Percentiles rank a stretch among this genome's conserved stretches.
These are phyloP conservation scores for Aspergillus heteromorphus DNA, from an alignment of 495 filamentous ascomycete genomes.

Conservation along the genomic window DNA sequence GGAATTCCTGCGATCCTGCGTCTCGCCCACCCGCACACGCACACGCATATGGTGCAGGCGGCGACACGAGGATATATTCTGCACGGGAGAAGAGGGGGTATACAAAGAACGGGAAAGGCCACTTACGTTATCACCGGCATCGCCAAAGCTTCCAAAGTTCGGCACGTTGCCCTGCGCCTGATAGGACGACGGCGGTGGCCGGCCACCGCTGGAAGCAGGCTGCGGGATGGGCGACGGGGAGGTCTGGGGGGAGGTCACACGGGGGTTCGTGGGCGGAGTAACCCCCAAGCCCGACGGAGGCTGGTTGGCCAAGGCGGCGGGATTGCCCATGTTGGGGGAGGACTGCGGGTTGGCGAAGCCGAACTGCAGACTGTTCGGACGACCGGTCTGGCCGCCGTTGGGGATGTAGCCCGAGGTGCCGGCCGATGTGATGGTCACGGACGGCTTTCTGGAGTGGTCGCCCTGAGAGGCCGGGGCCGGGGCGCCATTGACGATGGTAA, in stretches of 20 bases:
- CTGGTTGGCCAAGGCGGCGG: conserved; percentile 43
- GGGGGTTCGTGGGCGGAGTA: conserved; percentile 58
- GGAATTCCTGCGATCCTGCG: not conserved
- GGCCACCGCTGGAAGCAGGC: conserved; percentile 76
- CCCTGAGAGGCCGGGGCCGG: conserved; percentile 52
- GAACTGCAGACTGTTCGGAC: conserved; percentile 67
- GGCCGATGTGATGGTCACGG: conserved; percentile 79
- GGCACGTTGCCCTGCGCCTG: conserved; percentile 57
- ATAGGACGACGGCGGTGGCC: conserved; percentile 65
- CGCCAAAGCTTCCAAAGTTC: conserved; percentile 79
- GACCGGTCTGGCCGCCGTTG: conserved; percentile 64
- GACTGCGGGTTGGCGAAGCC: conserved; percentile 59
- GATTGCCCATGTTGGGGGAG: conserved; percentile 61
- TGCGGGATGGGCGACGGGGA: conserved; percentile 89
- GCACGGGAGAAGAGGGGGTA: no score
- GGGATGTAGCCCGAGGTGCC: conserved; percentile 67
- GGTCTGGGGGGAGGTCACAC: conserved; percentile 63
- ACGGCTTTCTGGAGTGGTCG: conserved; percentile 77
- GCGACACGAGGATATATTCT: no score
- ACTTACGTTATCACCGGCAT: conserved; percentile 63
- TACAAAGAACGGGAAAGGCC: not conserved
- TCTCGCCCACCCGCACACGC: not conserved
- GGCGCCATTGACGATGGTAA: conserved; percentile 65
- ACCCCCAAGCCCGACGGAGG: conserved; percentile 53
- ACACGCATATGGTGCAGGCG: no score